Evolutionary conservation across 192 early-diverging fungal genomes (phyloP).

Genomic region (Coemansia sp.): DNA sequence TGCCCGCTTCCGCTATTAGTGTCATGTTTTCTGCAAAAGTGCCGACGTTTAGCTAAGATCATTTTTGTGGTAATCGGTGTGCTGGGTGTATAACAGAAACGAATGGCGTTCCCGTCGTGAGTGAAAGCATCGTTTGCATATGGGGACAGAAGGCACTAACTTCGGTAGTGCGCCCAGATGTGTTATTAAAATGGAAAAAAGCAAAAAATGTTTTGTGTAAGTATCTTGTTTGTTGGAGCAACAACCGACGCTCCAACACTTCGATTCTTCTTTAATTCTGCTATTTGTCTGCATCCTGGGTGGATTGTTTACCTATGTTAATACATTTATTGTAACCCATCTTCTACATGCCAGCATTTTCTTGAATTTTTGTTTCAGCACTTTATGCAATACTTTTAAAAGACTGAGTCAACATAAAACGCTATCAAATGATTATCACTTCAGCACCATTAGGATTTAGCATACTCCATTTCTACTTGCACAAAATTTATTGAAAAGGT

Average conservation of each 20-base stretch:
- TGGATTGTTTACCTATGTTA: background rate
- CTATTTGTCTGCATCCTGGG: background rate
- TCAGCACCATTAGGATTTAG: too few relatives aligned
- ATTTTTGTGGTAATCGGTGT: background rate
- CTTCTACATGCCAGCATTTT: background rate
- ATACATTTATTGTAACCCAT: too few relatives aligned
- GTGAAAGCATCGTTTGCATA: background rate
- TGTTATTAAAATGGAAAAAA: background rate
- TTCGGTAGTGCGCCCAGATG: background rate
- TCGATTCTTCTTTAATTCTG: background rate
- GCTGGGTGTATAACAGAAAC: background rate
- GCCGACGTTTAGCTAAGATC: background rate
- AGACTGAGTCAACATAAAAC: too few relatives aligned
- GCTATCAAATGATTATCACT: too few relatives aligned
- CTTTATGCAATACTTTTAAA: too few relatives aligned
- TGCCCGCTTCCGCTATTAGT: background rate
- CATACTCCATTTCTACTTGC: background rate
- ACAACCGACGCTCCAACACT: background rate
- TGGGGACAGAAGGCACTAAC: background rate
- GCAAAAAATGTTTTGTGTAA: background rate
- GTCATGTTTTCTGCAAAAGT: background rate
- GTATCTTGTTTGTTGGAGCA: background rate
- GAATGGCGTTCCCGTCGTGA: background rate
- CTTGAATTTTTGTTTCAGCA: background rate
- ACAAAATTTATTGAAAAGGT: background rate